Evolutionary conservation across 495 filamentous ascomycete species (phyloP), one percentile per base, ranked within the genome.

Genomic region (Sordaria brevicollis): DNA sequence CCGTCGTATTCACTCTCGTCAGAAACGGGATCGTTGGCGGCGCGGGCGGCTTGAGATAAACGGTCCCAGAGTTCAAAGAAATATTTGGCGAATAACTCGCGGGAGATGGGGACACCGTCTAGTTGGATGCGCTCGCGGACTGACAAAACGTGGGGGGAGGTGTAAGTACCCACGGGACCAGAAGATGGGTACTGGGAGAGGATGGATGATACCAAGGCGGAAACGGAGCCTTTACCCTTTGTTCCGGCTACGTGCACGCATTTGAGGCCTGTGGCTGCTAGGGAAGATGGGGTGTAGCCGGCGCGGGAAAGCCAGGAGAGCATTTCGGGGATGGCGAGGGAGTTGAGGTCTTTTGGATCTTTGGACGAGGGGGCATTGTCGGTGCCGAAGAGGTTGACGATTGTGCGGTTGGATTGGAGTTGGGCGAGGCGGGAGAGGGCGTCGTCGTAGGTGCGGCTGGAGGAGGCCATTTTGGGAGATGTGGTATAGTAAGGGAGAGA

Each of bases 251-350:
- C 81, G 75, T 90, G 88, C 68, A 90, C 79, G 84, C 76, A 81
- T 11, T 71, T 72, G 17, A 84, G 75, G 0, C 71, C 68, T 1
- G 69, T 19, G 3, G 54, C 62, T 19, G 75, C 71, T 41, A 86
- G 77, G 43, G 79, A 74, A 1, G 69, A 21, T 1, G 76, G 75
- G n/a, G 75, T 67, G 78, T 96, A 91, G 33, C 93, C 93, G 49
- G 93, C 89, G 68, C 89, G 89, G 38, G 81, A 79, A 67, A 91
- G 86, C 90, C 91, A 97, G 69, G 91, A 89, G 62, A 91, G 81
- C 85, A 94, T 97, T 75, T 97, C 94, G 1, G 92, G 92, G 70
- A 96, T 90, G 3, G 94, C 92, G 54, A 82, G 83, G 35, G 87
- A 80, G 74, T 97, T 97, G 81, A 90, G 84, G 71, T 86, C 85